Evolutionary conservation across 495 filamentous ascomycete genomes (phyloP).

Genomic region (Penicillium egyptiacum): DNA sequence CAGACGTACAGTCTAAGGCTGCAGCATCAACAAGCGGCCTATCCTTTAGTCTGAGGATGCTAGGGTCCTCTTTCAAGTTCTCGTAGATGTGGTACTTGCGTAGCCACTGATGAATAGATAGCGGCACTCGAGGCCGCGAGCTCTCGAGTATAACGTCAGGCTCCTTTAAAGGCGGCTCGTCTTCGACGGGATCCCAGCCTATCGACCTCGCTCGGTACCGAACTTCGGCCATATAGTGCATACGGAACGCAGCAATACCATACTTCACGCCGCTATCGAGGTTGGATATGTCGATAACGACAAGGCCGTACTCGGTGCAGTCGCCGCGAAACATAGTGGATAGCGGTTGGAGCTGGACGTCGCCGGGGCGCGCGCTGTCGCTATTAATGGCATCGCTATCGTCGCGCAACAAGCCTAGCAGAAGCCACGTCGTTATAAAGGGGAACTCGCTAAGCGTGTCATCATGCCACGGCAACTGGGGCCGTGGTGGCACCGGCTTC

Average conservation of each 20-base stretch:
- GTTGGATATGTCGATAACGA: conserved; percentile 22
- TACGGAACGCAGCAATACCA: conserved; percentile 15
- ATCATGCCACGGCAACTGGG: conserved; percentile 19
- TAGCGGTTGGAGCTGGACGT: conserved; percentile 21
- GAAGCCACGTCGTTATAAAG: conserved; percentile 17
- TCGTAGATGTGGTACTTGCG: conserved; percentile 5
- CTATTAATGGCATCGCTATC: conserved; percentile 5
- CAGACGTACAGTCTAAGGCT: conserved; percentile 19
- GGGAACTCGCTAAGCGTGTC: too few relatives aligned
- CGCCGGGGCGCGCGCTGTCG: conserved; percentile 13
- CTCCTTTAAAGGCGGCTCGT: conserved; percentile 3
- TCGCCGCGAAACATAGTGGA: conserved; percentile 19
- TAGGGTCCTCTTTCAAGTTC: neutral
- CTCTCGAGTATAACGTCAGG: conserved; percentile 13
- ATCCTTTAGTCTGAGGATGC: conserved; percentile 15
- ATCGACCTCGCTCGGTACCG: neutral
- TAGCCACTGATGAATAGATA: conserved; percentile 17
- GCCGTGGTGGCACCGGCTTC: conserved; percentile 14
- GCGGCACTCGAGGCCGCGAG: conserved; percentile 17
- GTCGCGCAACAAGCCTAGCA: conserved; percentile 16
- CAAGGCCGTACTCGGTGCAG: conserved; percentile 23
- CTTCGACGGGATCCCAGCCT: conserved; percentile 21
- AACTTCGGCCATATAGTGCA: conserved; percentile 19
- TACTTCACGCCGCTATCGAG: conserved; percentile 18
- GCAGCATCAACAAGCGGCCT: conserved; percentile 16